Base-by-base conservation (phyloP, 176 grass and related monocot species). In the Carex parvula region DNA sequence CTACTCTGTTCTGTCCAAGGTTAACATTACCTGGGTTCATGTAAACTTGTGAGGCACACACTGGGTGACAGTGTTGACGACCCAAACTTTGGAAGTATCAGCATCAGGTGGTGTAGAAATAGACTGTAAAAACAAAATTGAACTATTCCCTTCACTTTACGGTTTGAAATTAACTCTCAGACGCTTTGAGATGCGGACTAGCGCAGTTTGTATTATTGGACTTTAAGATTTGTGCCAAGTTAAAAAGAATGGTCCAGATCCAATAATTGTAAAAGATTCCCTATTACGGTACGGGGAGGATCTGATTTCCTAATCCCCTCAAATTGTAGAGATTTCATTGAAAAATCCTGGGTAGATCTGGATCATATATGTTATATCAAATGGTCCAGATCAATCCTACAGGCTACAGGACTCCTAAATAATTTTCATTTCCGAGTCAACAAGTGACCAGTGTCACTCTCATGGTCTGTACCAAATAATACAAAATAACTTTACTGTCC, bases 401-500 rank as follows among this genome's bases (percentile, higher is more conserved):
- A 39, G 37, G 37, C 37, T 39, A 39, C 5, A 39, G 37, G 37
- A 39, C 37, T 39, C 37, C 13, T 14, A 1, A 53, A 24, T 21
- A 62, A 62, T 26, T 62, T 18, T 60, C 18, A 50, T 33, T 56
- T 56, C 13, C 15, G 24, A 78, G 73, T 78, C 73, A 57, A 78
- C 48, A 78, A 33, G 50, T 57, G 73, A 56, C 50, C 26, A 57
- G 73, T 57, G 73, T 32, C 52, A 18, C 26, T 77, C 52, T 57
- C 73, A 78, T 14, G 52, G n/a, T 78, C 50, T 33, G 50, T 33
- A 78, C 50, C 52, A 18, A 78, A 78, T 57, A 78, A 78, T 56
- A 78, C 50, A 78, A 78, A 57, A 78, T 57, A 78, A 56, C 52
- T 78, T 78, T 78, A 78, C 73, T 78, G 73, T 78, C 73, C 7